These are phyloP conservation scores for Gilbertella persicaria DNA, from an alignment of 371 early-diverging fungal species.

Conservation along the genomic window DNA sequence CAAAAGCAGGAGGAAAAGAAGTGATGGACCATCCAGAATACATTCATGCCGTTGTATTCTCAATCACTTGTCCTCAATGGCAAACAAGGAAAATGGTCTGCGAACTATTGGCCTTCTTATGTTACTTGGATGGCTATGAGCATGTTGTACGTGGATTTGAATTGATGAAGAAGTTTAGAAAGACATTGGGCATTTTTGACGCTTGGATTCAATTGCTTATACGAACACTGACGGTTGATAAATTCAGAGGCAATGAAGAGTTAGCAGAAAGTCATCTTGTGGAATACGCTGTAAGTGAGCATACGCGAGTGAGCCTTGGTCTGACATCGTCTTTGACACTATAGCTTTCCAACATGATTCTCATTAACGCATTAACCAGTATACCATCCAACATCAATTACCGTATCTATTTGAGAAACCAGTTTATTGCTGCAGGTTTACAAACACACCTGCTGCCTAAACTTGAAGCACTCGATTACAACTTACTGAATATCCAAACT, in stretches of 20 bases:
- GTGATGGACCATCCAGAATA: constrained; percentile 64
- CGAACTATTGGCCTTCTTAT: constrained; percentile 77
- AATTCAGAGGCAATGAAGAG: constrained; percentile 37
- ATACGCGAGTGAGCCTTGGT: too few relatives aligned
- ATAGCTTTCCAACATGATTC: constrained; percentile 76
- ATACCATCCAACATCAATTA: constrained; percentile 70
- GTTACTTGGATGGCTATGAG: constrained; percentile 74
- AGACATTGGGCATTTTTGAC: constrained; percentile 64
- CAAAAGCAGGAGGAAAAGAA: constrained; percentile 61
- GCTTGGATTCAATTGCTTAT: constrained; percentile 74
- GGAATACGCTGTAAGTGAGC: constrained; percentile 69
- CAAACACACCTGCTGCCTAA: constrained; percentile 53
- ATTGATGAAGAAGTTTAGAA: constrained; percentile 48
- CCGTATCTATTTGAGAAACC: constrained; percentile 76
- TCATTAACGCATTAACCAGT: constrained; percentile 77
- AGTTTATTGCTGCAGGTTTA: constrained; percentile 71
- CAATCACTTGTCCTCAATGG: constrained; percentile 70
- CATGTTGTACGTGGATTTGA: constrained; percentile 64
- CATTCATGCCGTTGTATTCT: constrained; percentile 69
- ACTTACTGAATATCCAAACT: constrained; percentile 69
- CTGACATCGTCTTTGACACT: too few relatives aligned
- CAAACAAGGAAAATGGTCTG: constrained; percentile 73
- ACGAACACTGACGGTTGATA: constrained; percentile 66
- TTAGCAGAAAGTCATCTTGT: constrained; percentile 70
- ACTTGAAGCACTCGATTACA: constrained; percentile 64